Percentiles rank a stretch among this genome's conserved stretches.
Conservation (phyloP, 1,284 basidiomycete genomes). For the Athelia sp. region DNA sequence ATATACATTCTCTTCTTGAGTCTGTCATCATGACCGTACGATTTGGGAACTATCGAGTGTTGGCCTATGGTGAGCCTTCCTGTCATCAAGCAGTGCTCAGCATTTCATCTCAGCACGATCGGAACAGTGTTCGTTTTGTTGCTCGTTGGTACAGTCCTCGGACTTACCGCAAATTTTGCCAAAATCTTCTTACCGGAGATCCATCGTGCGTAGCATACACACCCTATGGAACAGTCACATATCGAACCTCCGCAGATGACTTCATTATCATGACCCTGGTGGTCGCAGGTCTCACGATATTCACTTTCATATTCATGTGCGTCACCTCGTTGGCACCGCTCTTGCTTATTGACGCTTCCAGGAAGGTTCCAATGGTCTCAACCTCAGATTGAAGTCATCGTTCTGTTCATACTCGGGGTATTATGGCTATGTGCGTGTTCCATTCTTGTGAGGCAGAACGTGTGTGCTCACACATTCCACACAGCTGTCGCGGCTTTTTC, state of each 20-base stretch:
- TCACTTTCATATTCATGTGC: conserved; percentile 51
- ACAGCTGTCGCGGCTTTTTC: conserved; percentile 72
- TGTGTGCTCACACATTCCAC: conserved; percentile 4
- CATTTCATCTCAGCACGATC: neutral
- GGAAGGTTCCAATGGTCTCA: conserved; percentile 62
- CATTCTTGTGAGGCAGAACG: neutral
- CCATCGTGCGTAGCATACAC: conserved; percentile 41
- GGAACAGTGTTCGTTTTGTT: conserved; percentile 50
- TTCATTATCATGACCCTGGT: conserved; percentile 66
- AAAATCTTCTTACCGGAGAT: conserved; percentile 57
- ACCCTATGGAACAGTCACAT: too few species aligned
- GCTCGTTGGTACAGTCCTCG: conserved; percentile 61
- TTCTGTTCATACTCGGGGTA: conserved; percentile 49
- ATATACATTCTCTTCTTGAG: neutral
- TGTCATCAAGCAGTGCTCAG: neutral
- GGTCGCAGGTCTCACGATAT: conserved; percentile 57
- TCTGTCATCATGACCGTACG: conserved; percentile 45
- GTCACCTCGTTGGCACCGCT: conserved; percentile 16
- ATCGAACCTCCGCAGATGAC: conserved; percentile 38
- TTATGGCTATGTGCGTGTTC: conserved; percentile 61
- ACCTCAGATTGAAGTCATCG: conserved; percentile 54
- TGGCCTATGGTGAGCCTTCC: conserved; percentile 40
- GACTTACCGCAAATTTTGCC: conserved; percentile 62
- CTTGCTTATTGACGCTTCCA: conserved; percentile 5
- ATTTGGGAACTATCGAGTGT: conserved; percentile 46